Base-by-base conservation (phyloP, 2,329 filamentous ascomycete genomes). In the Penicillium thymicola region DNA sequence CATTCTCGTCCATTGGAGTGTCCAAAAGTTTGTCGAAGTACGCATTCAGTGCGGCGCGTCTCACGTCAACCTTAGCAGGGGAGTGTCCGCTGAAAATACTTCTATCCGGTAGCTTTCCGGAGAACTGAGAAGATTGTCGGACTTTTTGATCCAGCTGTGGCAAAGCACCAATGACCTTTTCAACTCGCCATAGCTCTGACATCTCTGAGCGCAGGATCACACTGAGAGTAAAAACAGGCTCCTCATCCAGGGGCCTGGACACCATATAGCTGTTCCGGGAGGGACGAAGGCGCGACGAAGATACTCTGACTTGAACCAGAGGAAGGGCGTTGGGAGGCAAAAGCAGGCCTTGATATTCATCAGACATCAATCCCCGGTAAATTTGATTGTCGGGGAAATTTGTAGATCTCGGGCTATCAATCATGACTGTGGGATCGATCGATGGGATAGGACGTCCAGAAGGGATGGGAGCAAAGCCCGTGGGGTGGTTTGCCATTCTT, bases 211-310 rank as follows among this genome's bases (percentile, higher is more conserved):
- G 86, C 10, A 89, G 89, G 66, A 91, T 88, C 36, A 99, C 79
- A 18, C 92, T 92, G 51, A 99, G 79, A 0, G 92, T 96, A 68
- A 97, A 97, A 0, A 97, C 93, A 0, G 92, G 91, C 65, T 97
- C 92, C 69, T 96, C 93, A 56, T 97, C 92, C 21, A 89, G 79
- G 59, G 90, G 87, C 49, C 86, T 93, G 11, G 92, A 79, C 2
- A 87, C 89, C 67, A 96, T 79, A 64, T 94, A 84, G 70, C 92
- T 97, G 37, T 91, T 86, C 61, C 93, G 82, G 0, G 93, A 96
- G 14, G 93, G 94, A 69, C 90, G 92, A 80, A 99, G 86, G n/a
- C 94, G 87, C 23, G 94, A 97, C 5, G 94, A 97, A 4, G 92
- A 90, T 4, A 97, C 93, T 70, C 85, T 90, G 46, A 97, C 86